Base-by-base conservation (phyloP, 176 grass and related monocot genomes). In the Avena sativa region DNA sequence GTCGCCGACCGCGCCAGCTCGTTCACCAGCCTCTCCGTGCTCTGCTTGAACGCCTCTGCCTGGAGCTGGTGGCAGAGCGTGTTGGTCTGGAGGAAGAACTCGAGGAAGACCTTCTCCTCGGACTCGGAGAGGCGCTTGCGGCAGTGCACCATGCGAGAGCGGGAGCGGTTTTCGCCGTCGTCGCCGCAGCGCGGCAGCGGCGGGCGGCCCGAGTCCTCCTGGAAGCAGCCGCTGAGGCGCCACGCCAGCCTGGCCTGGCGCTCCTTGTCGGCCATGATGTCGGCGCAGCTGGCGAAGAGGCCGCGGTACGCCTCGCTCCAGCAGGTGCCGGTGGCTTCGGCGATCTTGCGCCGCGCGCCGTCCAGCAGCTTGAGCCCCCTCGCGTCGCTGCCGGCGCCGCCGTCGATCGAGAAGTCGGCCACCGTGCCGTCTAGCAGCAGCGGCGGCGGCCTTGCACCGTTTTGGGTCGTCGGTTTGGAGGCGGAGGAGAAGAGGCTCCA, bases 1-100 rank as follows among this genome's bases (percentile, higher is more conserved):
- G 62, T 83, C 7, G 92, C 82, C 12, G 89, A 74, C 71, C 61
- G 68, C 1, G 89, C 59, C 52, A 94, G 66, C n/a, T 91, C 89
- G 61, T 92, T 97, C 49, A 97, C 86, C 34, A 97, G 55, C 84
- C 86, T 74, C 81, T 97, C 87, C 4, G 91, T 97, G n/a, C 28
- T 89, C 26, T 75, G 86, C 91, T 93, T 94, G 92, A 94, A 97
- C 66, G 86, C 92, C 58, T 97, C 92, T 15, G 92, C 85, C 84
- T 91, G 90, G 19, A 94, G 83, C 57, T 97, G 95, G 70, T 97
- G 95, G 89, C 92, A 94, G 19, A 97, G 83, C 60, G 84, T 78
- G 66, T 91, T 91, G 73, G 91, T 88, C 74, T 94, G 84, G 12
- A 93, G 80, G 80, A 94, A 97, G 87, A 97, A 97, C 71, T 85